phyloP scores from a whole-genome alignment of 106 monocot genomes.

The Iris macrosiphon region DNA sequence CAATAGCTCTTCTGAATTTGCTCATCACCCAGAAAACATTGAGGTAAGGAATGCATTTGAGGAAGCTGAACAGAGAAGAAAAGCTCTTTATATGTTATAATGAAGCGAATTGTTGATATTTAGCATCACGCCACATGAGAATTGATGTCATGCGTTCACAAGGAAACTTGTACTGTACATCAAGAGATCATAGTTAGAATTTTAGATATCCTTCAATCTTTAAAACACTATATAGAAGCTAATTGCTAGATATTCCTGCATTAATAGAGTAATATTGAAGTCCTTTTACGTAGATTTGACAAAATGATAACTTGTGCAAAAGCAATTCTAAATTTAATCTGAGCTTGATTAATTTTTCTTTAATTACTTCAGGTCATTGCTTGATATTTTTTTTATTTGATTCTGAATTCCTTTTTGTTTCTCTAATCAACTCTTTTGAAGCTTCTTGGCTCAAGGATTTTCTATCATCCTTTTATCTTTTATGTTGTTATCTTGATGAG shows the following conservation, averaged over 20 bases:
- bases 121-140: background rate
- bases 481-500: too few species aligned
- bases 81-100: background rate
- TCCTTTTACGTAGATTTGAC: background rate
- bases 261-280: background rate
- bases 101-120: background rate
- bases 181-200: background rate
- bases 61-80: constrained; percentile 1
- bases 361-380: background rate
- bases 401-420: background rate
- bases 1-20: constrained; percentile 1
- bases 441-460: background rate
- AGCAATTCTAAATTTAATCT: background rate
- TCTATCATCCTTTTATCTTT: background rate
- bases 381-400: background rate
- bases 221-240: background rate
- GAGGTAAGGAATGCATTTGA: constrained; percentile 15
- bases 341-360: background rate
- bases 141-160: background rate
- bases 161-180: too few species aligned
- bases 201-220: background rate
- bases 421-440: background rate
- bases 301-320: background rate
- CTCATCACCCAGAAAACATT: constrained; percentile 5
- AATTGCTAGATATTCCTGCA: background rate